Conservation (phyloP, 768 basidiomycete genomes). For the Collybiopsis confluens region DNA sequence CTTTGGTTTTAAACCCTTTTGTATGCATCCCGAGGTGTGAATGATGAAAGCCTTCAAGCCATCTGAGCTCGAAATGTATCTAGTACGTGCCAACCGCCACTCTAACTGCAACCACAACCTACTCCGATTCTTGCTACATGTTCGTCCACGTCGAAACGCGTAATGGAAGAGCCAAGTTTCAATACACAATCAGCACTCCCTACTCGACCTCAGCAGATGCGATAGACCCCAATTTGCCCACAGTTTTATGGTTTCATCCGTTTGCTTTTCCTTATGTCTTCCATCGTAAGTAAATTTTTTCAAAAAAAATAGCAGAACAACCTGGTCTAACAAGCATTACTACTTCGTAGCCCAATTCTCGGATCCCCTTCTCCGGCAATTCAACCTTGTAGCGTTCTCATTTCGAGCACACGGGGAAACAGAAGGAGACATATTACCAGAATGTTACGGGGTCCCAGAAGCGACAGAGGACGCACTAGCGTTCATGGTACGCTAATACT, state of each 20-base stretch:
- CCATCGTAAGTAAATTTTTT: not conserved
- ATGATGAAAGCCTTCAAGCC: too few relatives aligned
- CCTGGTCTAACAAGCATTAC: not conserved
- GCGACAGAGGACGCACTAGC: not conserved
- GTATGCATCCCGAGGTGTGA: too few relatives aligned
- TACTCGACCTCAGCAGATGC: not conserved
- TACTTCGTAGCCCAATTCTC: slow-evolving; percentile 1
- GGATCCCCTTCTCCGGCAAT: slow-evolving; percentile 5
- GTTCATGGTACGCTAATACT: not conserved
- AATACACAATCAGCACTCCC: slow-evolving; percentile 5
- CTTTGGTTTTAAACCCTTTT: too few relatives aligned
- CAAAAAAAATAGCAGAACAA: too few relatives aligned
- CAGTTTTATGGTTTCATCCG: slow-evolving; percentile 1
- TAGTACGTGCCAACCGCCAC: too few relatives aligned
- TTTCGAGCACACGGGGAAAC: slow-evolving; percentile 1
- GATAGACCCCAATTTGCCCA: not conserved
- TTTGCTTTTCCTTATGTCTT: slow-evolving; percentile 3
- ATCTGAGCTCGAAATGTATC: too few relatives aligned
- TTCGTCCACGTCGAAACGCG: not conserved
- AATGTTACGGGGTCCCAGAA: not conserved
- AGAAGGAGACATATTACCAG: not conserved
- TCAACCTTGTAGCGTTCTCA: slow-evolving; percentile 5
- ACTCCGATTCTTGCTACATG: not conserved
- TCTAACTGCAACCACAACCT: too few relatives aligned
- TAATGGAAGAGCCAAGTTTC: not conserved